Conservation (phyloP, 805 yeast genomes). For the Debaryomyces castellii region DNA sequence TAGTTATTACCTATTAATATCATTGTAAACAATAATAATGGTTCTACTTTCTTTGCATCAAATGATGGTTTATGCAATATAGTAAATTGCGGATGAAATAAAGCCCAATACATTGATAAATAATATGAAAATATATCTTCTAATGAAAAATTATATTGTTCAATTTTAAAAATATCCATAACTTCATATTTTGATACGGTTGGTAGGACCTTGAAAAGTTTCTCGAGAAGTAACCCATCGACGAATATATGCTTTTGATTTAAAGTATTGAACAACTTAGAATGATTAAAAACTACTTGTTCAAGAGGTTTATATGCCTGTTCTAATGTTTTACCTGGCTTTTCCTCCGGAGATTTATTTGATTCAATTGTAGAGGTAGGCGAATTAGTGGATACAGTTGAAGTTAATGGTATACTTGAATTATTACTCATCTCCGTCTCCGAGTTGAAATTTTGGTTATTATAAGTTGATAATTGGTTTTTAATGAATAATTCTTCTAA, state of each 20-base stretch:
- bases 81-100: conserved; percentile 60
- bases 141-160: conserved; percentile 16
- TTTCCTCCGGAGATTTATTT: conserved; percentile 11
- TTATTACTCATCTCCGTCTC: conserved; percentile 1
- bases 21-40: conserved; percentile 55
- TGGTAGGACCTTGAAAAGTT: conserved; percentile 29
- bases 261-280: conserved; percentile 19
- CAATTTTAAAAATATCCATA: conserved; percentile 24
- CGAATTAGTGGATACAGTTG: conserved; percentile 29
- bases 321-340: not conserved
- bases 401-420: conserved; percentile 14
- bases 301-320: conserved; percentile 8
- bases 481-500: conserved; percentile 33
- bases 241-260: conserved; percentile 37
- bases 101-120: conserved; percentile 51
- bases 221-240: conserved; percentile 35
- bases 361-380: conserved; percentile 29
- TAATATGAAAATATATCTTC: conserved; percentile 37
- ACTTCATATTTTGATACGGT: conserved; percentile 23
- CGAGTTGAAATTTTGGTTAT: not conserved
- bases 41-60: conserved; percentile 44
- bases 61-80: conserved; percentile 62
- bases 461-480: conserved; percentile 6
- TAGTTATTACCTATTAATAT: conserved; percentile 55
- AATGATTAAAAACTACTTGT: conserved; percentile 17